Percentiles rank a stretch among this genome's conserved stretches.
Evolutionary conservation across 2,329 filamentous ascomycete species (phyloP).

Genomic region (Talaromyces funiculosus): DNA sequence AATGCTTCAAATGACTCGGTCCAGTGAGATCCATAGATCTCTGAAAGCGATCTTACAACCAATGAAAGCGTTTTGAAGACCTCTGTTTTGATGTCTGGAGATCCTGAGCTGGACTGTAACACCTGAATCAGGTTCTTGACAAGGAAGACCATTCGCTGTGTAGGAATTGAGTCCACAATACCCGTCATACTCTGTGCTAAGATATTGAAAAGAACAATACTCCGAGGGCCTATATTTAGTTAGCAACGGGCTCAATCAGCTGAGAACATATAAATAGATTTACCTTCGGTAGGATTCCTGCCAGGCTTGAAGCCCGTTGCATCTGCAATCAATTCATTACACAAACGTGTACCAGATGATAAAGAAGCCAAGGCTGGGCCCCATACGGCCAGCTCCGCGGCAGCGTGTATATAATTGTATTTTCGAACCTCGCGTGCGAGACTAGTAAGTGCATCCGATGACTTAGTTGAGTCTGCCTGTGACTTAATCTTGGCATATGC

Average conservation of each 20-base stretch:
- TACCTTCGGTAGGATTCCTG: conserved; percentile 40
- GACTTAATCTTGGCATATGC: conserved; percentile 37
- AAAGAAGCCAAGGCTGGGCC: conserved; percentile 45
- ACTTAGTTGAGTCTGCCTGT: conserved; percentile 26
- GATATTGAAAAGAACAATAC: conserved; percentile 51
- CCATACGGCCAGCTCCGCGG: conserved; percentile 46
- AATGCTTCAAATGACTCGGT: conserved; percentile 57
- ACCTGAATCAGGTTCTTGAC: conserved; percentile 72
- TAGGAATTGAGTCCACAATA: conserved; percentile 44
- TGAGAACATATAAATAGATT: neutral
- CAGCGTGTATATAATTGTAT: conserved; percentile 42
- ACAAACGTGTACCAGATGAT: conserved; percentile 47
- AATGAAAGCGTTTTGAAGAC: conserved; percentile 42
- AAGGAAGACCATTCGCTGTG: conserved; percentile 71
- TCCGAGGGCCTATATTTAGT: conserved; percentile 37
- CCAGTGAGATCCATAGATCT: conserved; percentile 89
- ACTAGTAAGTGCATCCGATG: conserved; percentile 28
- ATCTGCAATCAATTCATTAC: conserved; percentile 57
- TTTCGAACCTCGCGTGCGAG: conserved; percentile 32
- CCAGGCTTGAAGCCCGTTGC: conserved; percentile 50
- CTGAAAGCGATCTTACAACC: conserved; percentile 67
- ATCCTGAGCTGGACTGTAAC: conserved; percentile 56
- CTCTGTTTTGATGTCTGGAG: conserved; percentile 31
- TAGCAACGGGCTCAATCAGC: conserved; percentile 9
- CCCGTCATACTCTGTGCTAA: conserved; percentile 47